Evolutionary conservation across 106 monocot genomes (phyloP).

Genomic region (Platanthera zijinensis): DNA sequence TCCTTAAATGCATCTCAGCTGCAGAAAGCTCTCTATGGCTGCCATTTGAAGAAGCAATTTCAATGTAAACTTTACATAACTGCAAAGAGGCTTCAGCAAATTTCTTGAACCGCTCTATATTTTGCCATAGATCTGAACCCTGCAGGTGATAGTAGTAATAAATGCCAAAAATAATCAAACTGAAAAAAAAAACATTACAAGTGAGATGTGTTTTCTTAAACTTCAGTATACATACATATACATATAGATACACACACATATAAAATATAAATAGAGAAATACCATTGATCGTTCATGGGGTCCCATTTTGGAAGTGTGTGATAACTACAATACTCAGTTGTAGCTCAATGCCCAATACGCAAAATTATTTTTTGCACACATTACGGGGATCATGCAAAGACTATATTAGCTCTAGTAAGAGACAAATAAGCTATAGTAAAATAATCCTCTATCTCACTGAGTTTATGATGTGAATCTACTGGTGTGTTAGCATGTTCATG

Average conservation of each 20-base stretch:
- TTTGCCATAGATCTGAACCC: slow-evolving; percentile 76
- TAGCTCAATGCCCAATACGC: no score
- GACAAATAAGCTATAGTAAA: no score
- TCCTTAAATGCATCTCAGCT: slow-evolving; percentile 82
- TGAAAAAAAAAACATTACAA: background rate
- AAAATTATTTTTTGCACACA: no score
- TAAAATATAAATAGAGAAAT: background rate
- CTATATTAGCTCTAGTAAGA: no score
- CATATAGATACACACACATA: background rate
- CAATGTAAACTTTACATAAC: slow-evolving; percentile 71
- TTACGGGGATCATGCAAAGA: no score
- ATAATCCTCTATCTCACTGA: no score
- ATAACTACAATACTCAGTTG: no score
- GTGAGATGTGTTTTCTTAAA: background rate
- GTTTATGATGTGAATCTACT: no score
- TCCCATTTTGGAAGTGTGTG: no score
- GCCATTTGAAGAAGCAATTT: slow-evolving; percentile 64
- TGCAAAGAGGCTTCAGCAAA: slow-evolving; percentile 65
- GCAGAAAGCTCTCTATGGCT: slow-evolving; percentile 42
- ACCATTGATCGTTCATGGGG: background rate
- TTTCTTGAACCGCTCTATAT: slow-evolving; percentile 56
- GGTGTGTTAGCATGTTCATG: no score
- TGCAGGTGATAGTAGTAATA: slow-evolving; percentile 10
- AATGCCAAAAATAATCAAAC: background rate
- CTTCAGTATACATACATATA: background rate